Conservation (phyloP, 177 flowering plant genomes). For the Vitis hybrid region DNA sequence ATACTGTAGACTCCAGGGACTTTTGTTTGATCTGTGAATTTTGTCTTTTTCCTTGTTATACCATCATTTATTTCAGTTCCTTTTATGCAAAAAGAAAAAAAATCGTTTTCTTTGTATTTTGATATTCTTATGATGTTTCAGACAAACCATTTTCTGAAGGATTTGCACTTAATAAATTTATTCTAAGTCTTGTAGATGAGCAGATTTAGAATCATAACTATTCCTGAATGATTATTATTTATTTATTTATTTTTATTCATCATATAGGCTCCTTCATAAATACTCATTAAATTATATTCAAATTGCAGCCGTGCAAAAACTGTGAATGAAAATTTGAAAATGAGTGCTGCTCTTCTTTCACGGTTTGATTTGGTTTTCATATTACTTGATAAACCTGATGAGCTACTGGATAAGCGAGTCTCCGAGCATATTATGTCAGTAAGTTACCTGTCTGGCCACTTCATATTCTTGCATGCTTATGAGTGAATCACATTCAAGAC, state of each 20-base stretch:
- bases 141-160: neutral
- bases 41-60: neutral
- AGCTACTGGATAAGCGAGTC: conserved; percentile 77
- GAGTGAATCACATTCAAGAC: neutral
- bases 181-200: neutral
- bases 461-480: neutral
- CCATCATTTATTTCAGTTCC: neutral
- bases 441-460: conserved; percentile 36
- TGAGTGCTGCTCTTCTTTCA: conserved; percentile 95
- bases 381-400: conserved; percentile 93
- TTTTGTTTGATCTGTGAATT: neutral
- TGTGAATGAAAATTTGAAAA: conserved; percentile 95
- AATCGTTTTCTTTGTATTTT: neutral
- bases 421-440: conserved; percentile 98
- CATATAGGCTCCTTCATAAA: neutral
- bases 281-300: conserved; percentile 6
- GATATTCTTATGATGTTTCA: neutral
- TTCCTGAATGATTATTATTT: too few relatives aligned
- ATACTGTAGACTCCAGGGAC: neutral
- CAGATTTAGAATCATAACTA: neutral
- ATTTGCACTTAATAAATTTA: neutral
- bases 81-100: neutral
- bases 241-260: too few relatives aligned
- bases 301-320: conserved; percentile 97
- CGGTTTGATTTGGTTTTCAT: conserved; percentile 98